Evolutionary conservation across 2,329 filamentous ascomycete species (phyloP).

Genomic region (Neofusicoccum sp.): DNA sequence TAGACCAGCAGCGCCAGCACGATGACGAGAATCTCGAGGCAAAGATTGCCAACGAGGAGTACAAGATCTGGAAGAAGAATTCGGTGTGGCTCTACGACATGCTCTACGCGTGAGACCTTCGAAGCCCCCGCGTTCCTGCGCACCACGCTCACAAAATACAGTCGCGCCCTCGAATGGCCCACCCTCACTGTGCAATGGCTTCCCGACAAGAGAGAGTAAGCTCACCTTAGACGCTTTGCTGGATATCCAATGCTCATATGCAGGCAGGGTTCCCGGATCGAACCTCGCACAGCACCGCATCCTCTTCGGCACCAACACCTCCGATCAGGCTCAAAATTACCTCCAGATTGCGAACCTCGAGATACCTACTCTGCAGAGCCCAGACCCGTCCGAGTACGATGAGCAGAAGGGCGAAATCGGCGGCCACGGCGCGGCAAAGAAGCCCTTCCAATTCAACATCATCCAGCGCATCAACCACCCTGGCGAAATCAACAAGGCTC

Average conservation of each 20-base stretch:
- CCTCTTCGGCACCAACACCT: constrained; percentile 91
- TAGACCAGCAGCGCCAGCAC: constrained; percentile 52
- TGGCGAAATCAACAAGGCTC: constrained; percentile 96
- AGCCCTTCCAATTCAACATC: constrained; percentile 83
- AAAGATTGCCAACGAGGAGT: constrained; percentile 96
- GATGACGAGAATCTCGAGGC: constrained; percentile 73
- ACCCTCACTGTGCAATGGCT: constrained; percentile 98
- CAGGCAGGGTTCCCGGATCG: constrained; percentile 62
- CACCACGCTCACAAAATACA: constrained; percentile 28
- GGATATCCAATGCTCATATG: constrained; percentile 42
- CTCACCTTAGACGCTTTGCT: constrained; percentile 16
- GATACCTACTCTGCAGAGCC: constrained; percentile 72
- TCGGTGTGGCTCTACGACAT: constrained; percentile 97
- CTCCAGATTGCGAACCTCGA: constrained; percentile 93
- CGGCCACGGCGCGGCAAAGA: constrained; percentile 77
- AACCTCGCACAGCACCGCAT: constrained; percentile 85
- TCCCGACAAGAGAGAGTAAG: constrained; percentile 80
- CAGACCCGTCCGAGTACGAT: constrained; percentile 82
- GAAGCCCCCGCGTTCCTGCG: background rate
- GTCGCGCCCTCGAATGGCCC: constrained; percentile 94
- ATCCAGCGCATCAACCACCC: constrained; percentile 96
- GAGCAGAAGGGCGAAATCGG: constrained; percentile 91
- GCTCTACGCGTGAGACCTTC: constrained; percentile 69
- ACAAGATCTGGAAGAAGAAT: constrained; percentile 99
- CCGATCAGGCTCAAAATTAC: constrained; percentile 80